These are phyloP conservation scores for Kwoniella pini DNA, from an alignment of 768 basidiomycete genomes.

Conservation along the genomic window DNA sequence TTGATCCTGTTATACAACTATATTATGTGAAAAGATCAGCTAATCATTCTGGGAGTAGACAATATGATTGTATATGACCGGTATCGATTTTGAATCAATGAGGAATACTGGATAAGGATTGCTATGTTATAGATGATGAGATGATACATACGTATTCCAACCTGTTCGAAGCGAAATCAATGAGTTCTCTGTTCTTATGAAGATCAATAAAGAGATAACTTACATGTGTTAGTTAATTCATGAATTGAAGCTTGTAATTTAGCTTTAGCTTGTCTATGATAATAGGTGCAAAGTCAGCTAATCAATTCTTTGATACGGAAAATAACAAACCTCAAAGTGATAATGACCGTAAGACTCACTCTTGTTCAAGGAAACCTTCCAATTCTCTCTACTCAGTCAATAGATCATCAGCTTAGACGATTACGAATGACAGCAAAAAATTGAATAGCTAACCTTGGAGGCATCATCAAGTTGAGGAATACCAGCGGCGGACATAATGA, in stretches of 20 bases:
- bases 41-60: no score
- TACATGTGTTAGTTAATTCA: slow-evolving; percentile 80
- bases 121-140: not conserved
- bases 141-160: slow-evolving; percentile 25
- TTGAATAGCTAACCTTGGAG: slow-evolving; percentile 36
- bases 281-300: not conserved
- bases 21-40: not conserved
- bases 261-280: slow-evolving; percentile 67
- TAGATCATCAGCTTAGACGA: not conserved
- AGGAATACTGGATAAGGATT: no score
- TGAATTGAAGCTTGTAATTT: slow-evolving; percentile 69
- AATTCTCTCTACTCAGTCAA: slow-evolving; percentile 70
- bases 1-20: slow-evolving; percentile 78
- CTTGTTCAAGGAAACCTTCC: slow-evolving; percentile 70
- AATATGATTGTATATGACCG: not conserved
- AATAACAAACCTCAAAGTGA: not conserved
- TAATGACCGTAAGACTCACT: slow-evolving; percentile 53
- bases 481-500: slow-evolving; percentile 36
- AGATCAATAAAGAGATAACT: slow-evolving; percentile 44
- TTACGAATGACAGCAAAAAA: not conserved
- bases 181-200: no score
- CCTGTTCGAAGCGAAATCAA: slow-evolving; percentile 2
- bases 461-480: slow-evolving; percentile 52
- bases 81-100: not conserved
- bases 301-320: not conserved